These are phyloP conservation scores for Lathyrus aphaca DNA, from an alignment of 306 rosid genomes.

Conservation along the genomic window DNA sequence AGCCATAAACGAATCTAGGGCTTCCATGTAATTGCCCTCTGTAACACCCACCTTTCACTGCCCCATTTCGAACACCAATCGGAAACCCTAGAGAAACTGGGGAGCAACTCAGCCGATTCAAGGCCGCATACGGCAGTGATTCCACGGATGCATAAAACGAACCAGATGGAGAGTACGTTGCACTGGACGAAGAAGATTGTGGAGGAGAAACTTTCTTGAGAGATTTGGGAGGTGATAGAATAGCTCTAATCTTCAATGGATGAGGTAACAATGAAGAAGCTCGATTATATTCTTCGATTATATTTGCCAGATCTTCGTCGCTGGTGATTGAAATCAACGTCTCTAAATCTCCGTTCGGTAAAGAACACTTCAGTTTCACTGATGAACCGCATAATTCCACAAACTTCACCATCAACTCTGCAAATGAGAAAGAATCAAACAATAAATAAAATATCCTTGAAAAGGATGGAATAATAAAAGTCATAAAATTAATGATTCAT, in stretches of 20 bases:
- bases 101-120: constrained; percentile 37
- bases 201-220: constrained; percentile 59
- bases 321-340: constrained; percentile 71
- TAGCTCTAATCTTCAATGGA: constrained; percentile 67
- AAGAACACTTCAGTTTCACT: constrained; percentile 57
- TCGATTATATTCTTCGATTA: constrained; percentile 70
- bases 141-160: constrained; percentile 47
- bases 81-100: constrained; percentile 43
- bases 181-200: constrained; percentile 56
- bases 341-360: constrained; percentile 84
- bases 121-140: constrained; percentile 32
- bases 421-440: not conserved
- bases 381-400: constrained; percentile 72
- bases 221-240: constrained; percentile 57
- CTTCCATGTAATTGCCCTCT: constrained; percentile 39
- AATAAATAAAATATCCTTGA: not conserved
- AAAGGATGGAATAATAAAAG: not conserved
- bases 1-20: constrained; percentile 41
- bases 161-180: constrained; percentile 38
- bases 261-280: constrained; percentile 50
- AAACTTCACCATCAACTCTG: constrained; percentile 78
- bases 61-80: constrained; percentile 37
- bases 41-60: constrained; percentile 34
- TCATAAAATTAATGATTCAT: not conserved
- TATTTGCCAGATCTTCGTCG: constrained; percentile 72